Evolutionary conservation across 1,284 basidiomycete genomes (phyloP).

Genomic region (Cutaneotrichosporon spelunceum): DNA sequence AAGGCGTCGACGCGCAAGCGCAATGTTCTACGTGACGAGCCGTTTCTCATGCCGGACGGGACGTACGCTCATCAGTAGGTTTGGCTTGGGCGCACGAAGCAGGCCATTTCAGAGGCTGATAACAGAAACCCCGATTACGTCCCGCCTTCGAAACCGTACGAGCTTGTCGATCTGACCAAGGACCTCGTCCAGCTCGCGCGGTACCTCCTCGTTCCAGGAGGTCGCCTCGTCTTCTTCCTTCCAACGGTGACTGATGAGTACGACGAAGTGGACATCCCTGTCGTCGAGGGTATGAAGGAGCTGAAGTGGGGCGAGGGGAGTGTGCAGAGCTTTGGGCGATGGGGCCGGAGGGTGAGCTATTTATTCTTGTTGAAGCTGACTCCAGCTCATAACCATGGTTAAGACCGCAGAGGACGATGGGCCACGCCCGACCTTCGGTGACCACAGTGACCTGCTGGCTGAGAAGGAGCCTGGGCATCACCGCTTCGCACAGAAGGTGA

Average conservation of each 20-base stretch:
- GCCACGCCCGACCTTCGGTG: conserved; percentile 39
- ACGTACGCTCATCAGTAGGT: conserved; percentile 49
- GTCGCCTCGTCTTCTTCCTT: conserved; percentile 90
- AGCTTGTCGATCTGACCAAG: conserved; percentile 74
- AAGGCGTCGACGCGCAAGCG: conserved; percentile 54
- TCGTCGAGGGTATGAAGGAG: conserved; percentile 70
- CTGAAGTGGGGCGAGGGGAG: conserved; percentile 76
- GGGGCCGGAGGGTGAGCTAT: conserved; percentile 78
- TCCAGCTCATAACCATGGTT: conserved; percentile 80
- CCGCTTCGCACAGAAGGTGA: conserved; percentile 38
- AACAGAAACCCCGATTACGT: conserved; percentile 65
- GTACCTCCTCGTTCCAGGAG: conserved; percentile 77
- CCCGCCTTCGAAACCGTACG: conserved; percentile 87
- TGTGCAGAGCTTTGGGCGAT: conserved; percentile 90
- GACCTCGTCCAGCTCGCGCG: conserved; percentile 82
- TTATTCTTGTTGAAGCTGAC: not conserved
- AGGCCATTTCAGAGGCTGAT: not conserved
- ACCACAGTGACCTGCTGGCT: conserved; percentile 28
- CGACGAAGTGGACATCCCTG: conserved; percentile 73
- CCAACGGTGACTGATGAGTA: conserved; percentile 90
- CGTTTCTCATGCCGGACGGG: conserved; percentile 47
- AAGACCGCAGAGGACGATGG: conserved; percentile 60
- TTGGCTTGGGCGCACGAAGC: not conserved
- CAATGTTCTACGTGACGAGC: conserved; percentile 44
- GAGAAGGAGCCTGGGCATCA: conserved; percentile 45